Percentiles rank a stretch among this genome's conserved stretches.
Conservation (phyloP, 2,329 filamentous ascomycete genomes). For the Stachybotrys chlorohalonatus region DNA sequence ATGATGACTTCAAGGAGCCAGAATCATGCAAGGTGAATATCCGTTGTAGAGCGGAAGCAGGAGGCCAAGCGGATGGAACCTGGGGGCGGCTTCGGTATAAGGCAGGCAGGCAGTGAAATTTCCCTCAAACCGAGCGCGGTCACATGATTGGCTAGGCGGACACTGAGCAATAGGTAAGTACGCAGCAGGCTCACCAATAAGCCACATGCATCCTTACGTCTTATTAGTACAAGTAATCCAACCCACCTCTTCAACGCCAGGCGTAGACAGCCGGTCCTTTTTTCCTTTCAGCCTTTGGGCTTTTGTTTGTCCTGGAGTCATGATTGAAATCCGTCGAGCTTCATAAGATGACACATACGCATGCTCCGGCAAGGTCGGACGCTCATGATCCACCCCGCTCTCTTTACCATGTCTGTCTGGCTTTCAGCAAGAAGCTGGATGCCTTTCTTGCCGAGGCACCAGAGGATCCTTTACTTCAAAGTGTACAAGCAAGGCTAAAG, state of each 20-base stretch:
- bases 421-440: conserved; percentile 50
- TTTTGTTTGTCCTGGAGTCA: background rate
- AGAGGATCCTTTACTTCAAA: conserved; percentile 45
- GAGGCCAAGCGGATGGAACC: no score
- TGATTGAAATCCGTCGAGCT: background rate
- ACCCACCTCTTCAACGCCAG: background rate
- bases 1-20: no score
- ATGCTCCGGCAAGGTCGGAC: background rate
- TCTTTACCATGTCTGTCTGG: conserved; percentile 31
- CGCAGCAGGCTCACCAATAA: no score
- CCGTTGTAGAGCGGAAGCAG: no score
- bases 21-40: no score
- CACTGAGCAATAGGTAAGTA: no score
- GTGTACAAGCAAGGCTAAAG: conserved; percentile 66
- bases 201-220: no score
- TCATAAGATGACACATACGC: background rate
- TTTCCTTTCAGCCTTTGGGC: background rate
- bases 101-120: background rate
- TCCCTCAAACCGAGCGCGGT: background rate
- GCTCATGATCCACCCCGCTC: background rate
- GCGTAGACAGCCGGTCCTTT: background rate
- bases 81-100: no score
- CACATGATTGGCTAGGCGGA: background rate
- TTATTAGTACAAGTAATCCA: background rate
- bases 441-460: conserved; percentile 56